These are phyloP conservation scores for Babesia bovis DNA, from an alignment of 169 alveolate species.

Conservation along the genomic window DNA sequence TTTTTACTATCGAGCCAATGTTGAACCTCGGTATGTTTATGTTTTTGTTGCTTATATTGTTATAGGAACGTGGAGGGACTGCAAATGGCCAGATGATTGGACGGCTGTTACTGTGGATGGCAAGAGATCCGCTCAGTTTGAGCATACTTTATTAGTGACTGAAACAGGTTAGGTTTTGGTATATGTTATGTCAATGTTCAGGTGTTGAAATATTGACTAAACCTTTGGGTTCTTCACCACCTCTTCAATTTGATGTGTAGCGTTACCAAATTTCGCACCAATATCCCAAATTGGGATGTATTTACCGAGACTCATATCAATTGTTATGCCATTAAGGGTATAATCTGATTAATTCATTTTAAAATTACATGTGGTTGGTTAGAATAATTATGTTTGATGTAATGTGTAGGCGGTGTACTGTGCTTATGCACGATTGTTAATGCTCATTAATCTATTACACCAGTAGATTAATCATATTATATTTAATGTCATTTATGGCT, in stretches of 20 bases:
- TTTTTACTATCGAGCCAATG: slow-evolving; percentile 99
- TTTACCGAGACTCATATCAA: too few species aligned
- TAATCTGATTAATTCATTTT: too few species aligned
- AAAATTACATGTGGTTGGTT: too few species aligned
- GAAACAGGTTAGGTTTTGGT: slow-evolving; percentile 72
- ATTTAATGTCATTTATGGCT: too few species aligned
- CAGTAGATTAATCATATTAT: too few species aligned
- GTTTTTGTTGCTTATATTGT: neutral
- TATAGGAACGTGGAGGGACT: slow-evolving; percentile 89
- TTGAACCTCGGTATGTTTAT: slow-evolving; percentile 82
- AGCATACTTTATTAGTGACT: slow-evolving; percentile 95
- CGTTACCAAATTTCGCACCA: neutral
- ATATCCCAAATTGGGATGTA: too few species aligned
- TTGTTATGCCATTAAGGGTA: too few species aligned
- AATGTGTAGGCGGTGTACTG: neutral
- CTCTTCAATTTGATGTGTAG: slow-evolving; percentile 78
- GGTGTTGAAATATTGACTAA: slow-evolving; percentile 82
- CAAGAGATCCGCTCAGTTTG: slow-evolving; percentile 96
- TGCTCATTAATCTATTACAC: too few species aligned
- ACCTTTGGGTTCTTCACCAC: slow-evolving; percentile 90
- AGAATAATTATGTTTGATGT: neutral
- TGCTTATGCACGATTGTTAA: too few species aligned
- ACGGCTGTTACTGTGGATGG: slow-evolving; percentile 95
- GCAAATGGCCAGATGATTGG: slow-evolving; percentile 98
- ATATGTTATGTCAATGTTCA: neutral